Base-by-base conservation (phyloP, 75 land plant genomes). In the Larix kaempferi region DNA sequence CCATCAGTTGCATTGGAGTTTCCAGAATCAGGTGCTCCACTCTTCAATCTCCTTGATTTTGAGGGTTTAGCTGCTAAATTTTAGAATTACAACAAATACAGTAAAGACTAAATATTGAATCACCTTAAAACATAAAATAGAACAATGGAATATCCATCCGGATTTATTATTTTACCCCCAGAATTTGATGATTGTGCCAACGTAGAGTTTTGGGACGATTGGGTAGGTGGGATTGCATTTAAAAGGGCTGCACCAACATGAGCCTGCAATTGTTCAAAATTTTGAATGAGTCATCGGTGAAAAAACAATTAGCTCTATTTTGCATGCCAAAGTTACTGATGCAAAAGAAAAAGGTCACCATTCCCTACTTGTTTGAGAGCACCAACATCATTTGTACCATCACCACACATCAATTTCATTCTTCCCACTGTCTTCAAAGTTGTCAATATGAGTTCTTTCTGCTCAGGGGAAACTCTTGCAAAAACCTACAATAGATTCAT, bases 341-440 rank as follows among this genome's bases (percentile, higher is more conserved):
- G 71, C 19, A 37, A 23, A 57, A 15, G 17, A 21, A 8, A 2
- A 77, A 25, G 72, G 19, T 22, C 13, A 15, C 35, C 75, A 58
- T 2, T 16, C 35, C 82, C 63, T 71, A 97, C 99, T 93, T 97
- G 99, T 78, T 97, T 97, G 59, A 97, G 81, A 60, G 98, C 99
- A 61, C 99, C 99, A 82, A 97, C 98, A 83, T 97, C 99, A 86
- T 97, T 97, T 27, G 99, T 97, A 29, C 99, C 98, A 91, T 97
- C 99, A 61, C 99, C 99, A 86, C 99, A 95, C 99, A 97, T 97
- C 75, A 97, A 74, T 57, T 98, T 91, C 72, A 89, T 88, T 49
- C 99, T 87, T 49, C 99, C 99, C 59, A 89, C 98, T 39, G 91
- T 87, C 79, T 93, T 97, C 33, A 97, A 83, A 76, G 99, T 97